phyloP scores from a whole-genome alignment of 768 basidiomycete species.

The Naematelia aurantialba region DNA sequence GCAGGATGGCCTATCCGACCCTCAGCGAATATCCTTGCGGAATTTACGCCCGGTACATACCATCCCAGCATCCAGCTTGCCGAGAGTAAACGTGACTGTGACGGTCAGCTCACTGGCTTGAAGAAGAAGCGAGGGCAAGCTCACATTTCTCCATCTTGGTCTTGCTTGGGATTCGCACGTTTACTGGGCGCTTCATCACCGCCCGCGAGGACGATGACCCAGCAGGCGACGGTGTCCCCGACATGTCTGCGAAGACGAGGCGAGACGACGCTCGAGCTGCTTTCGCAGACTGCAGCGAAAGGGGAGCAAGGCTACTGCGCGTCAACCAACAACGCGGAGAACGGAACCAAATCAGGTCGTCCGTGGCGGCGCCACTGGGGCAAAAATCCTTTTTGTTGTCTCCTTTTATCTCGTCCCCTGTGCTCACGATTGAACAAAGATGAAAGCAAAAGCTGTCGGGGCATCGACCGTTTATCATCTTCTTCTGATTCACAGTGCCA shows the following conservation, averaged over 20 bases:
- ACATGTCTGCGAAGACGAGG: background rate
- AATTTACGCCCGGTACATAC: constrained; percentile 58
- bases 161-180: constrained; percentile 4
- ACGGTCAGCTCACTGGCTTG: constrained; percentile 8
- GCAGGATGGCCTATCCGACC: constrained; percentile 55
- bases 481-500: no score
- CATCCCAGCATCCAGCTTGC: constrained; percentile 76
- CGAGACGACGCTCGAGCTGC: no score
- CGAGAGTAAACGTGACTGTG: constrained; percentile 69
- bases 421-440: background rate
- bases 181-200: background rate
- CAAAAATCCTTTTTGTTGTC: background rate
- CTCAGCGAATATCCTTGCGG: no score
- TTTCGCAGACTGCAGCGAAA: no score
- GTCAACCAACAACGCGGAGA: background rate
- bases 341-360: background rate
- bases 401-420: background rate
- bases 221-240: background rate
- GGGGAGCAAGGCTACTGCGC: no score
- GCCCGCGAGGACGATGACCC: background rate
- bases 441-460: no score
- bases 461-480: no score
- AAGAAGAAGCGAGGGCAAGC: constrained; percentile 4
- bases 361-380: constrained; percentile 3
- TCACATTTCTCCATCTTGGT: constrained; percentile 46